phyloP scores from a whole-genome alignment of 78 protist species.

The Dictyostelium intermedium region DNA sequence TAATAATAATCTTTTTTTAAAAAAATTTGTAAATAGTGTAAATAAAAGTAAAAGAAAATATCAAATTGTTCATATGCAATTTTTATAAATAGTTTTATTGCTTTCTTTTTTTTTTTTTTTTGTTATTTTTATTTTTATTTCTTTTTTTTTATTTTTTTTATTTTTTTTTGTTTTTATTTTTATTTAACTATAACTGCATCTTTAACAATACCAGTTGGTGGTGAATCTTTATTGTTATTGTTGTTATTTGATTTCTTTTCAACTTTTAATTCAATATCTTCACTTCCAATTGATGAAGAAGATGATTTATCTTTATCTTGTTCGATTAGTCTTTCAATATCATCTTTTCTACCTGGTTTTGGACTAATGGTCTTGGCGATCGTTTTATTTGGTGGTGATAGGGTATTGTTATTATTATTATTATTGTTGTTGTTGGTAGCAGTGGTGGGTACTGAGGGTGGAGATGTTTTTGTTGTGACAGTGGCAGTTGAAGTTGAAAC shows the following conservation, averaged over 20 bases:
- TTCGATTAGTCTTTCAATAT: background rate
- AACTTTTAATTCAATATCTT: background rate
- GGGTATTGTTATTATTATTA: background rate
- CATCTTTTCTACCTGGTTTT: background rate
- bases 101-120: too few species aligned
- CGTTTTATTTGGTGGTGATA: background rate
- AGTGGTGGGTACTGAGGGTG: background rate
- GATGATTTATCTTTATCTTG: background rate
- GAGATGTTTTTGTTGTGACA: background rate
- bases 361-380: background rate
- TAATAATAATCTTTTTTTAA: background rate
- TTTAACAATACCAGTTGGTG: background rate
- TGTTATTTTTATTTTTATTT: too few species aligned
- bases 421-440: background rate
- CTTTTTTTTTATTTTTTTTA: background rate
- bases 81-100: background rate
- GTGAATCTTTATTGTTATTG: background rate
- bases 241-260: background rate
- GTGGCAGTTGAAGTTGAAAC: background rate
- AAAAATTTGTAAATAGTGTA: background rate
- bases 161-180: background rate
- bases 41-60: background rate
- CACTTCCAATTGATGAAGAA: background rate
- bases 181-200: background rate
- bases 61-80: background rate